Evolutionary conservation across 495 filamentous ascomycete genomes (phyloP).

Genomic region (Penicillium simplicissimum): DNA sequence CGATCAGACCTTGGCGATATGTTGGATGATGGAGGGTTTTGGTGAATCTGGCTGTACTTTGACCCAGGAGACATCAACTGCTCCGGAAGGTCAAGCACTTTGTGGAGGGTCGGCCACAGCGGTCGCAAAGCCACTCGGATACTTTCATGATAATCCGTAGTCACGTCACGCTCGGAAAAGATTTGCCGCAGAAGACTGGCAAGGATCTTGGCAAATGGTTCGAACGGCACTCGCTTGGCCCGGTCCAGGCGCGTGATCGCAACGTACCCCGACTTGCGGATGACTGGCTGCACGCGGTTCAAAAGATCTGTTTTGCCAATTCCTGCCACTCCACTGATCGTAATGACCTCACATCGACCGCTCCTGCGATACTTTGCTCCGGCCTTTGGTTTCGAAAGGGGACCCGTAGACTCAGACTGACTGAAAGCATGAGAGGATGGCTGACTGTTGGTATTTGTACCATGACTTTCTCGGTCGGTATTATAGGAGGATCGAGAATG

Average conservation of each 20-base stretch:
- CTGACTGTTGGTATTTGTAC: constrained; percentile 30
- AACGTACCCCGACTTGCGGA: constrained; percentile 75
- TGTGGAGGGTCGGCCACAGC: constrained; percentile 76
- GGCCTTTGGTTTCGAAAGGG: constrained; percentile 41
- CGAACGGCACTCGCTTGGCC: constrained; percentile 78
- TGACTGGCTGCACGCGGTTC: constrained; percentile 72
- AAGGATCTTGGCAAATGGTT: constrained; percentile 75
- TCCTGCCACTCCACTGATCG: constrained; percentile 73
- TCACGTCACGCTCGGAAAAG: constrained; percentile 84
- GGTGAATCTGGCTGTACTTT: constrained; percentile 42
- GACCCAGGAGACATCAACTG: constrained; percentile 58
- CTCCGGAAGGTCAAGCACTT: constrained; percentile 76
- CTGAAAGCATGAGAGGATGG: constrained; percentile 33
- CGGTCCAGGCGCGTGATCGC: constrained; percentile 83
- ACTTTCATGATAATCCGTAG: constrained; percentile 75
- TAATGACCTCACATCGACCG: constrained; percentile 75
- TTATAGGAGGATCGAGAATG: constrained; percentile 42
- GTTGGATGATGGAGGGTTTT: constrained; percentile 30
- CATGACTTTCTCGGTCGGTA: constrained; percentile 39
- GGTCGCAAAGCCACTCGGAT: constrained; percentile 71
- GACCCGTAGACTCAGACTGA: constrained; percentile 34
- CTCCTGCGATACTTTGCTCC: constrained; percentile 61
- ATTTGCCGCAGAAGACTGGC: constrained; percentile 86
- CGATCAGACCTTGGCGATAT: constrained; percentile 31
- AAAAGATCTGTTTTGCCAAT: constrained; percentile 83